Base-by-base conservation (phyloP, 169 alveolate genomes). In the Plasmodium coatneyi region DNA sequence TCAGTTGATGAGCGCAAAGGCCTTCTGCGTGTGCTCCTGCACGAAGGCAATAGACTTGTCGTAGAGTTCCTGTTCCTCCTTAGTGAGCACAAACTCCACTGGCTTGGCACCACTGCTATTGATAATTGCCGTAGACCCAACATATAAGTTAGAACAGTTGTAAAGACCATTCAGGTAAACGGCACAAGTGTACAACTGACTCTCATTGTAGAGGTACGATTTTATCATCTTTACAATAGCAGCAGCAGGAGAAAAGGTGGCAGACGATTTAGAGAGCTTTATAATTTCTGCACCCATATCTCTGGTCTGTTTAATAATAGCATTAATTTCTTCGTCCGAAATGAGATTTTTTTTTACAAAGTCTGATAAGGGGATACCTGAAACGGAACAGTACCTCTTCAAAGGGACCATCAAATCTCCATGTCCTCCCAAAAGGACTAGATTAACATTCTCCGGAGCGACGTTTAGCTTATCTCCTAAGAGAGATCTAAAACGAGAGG, bases 401-500 rank as follows among this genome's bases (percentile, higher is more conserved):
- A 97, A 72, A 32, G 98, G 98, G 16, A 97, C 92, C 98, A 97
- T 97, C 41, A 95, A 83, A 95, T 97, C 98, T 22, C 98, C 98
- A 93, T 97, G 98, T 1, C 97, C 98, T 41, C 98, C 98, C 28
- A 97, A 95, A 32, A 96, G 93, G 22, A 93, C 86, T 6, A 97
- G 98, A 74, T 96, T 96, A 12, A 97, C 96, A 76, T 95, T 95
- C 71, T 92, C 94, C 22, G 97, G 97, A 93, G 96, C 93, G 19
- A 96, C 98, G 19, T 82, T 92, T 46, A 97, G 83, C 79, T 94
- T 96, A 71, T 95, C 95, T 52, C 97, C 95, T 30, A 97, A 76
- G 89, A 95, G 92, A 72, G 96, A 92, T 90, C 95, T 80, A 95
- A 97, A 96, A 56, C 98, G 96, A 66, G 97, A 84, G 4, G 98